Percentiles rank a stretch among this genome's conserved stretches.
phyloP scores from a whole-genome alignment of 2,329 filamentous ascomycete species.

The Capronia americana region DNA sequence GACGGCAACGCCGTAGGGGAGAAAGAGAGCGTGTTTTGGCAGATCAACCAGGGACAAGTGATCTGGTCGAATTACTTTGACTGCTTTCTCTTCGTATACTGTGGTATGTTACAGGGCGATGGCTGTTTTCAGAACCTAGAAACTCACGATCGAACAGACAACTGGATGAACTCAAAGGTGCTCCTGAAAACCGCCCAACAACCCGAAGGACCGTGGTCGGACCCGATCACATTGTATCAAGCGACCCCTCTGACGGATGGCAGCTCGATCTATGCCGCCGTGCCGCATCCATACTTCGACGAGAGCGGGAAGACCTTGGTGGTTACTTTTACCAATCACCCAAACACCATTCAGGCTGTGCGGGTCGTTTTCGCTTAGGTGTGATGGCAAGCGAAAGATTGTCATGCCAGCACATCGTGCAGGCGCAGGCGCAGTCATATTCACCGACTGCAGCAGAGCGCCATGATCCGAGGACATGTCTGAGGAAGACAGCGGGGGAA shows the following conservation, averaged over 20 bases:
- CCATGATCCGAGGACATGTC: background rate
- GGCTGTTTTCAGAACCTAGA: background rate
- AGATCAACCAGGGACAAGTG: conserved; percentile 42
- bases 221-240: conserved; percentile 37
- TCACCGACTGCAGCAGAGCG: background rate
- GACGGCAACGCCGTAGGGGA: conserved; percentile 29
- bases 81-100: conserved; percentile 41
- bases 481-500: background rate
- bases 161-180: conserved; percentile 37
- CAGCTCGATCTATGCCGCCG: conserved; percentile 39
- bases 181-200: conserved; percentile 32
- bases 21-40: conserved; percentile 41
- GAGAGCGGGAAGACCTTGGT: conserved; percentile 38
- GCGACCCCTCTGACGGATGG: conserved; percentile 33
- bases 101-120: conserved; percentile 26
- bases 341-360: conserved; percentile 40
- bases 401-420: background rate
- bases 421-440: too few relatives aligned
- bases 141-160: conserved; percentile 26
- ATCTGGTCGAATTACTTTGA: conserved; percentile 37
- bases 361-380: conserved; percentile 27
- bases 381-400: background rate
- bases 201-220: conserved; percentile 41
- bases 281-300: conserved; percentile 41
- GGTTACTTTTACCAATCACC: conserved; percentile 41